These are phyloP conservation scores for Chlamydomonas reinhardtii DNA, from an alignment of 163 green algal genomes.

Conservation along the genomic window DNA sequence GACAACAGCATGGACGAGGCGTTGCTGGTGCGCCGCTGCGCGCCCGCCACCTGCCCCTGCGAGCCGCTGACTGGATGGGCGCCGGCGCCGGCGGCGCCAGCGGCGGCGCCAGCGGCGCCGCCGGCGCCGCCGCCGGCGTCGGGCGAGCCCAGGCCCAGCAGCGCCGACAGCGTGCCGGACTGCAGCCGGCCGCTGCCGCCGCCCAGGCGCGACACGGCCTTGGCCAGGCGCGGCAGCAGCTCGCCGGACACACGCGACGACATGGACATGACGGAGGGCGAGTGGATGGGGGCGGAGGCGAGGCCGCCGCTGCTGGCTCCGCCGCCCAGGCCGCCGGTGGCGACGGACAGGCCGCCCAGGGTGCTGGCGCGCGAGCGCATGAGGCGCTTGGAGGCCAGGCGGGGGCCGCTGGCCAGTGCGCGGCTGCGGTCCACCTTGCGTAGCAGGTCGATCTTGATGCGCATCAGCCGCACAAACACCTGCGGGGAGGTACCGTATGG, in stretches of 20 bases:
- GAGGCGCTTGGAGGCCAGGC: background rate
- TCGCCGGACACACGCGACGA: background rate
- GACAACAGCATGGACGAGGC: background rate
- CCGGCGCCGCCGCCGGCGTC: no score
- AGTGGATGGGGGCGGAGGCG: background rate
- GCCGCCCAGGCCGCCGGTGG: background rate
- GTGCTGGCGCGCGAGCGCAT: background rate
- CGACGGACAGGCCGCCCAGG: no score
- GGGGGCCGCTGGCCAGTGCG: background rate
- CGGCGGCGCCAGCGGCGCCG: no score
- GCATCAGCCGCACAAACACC: constrained; percentile 49
- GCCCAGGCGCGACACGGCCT: background rate
- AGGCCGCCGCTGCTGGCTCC: background rate
- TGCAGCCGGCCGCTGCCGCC: background rate
- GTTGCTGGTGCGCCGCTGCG: background rate
- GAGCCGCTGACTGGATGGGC: no score
- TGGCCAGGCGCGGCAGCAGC: background rate
- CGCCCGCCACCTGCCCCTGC: no score
- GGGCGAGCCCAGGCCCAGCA: background rate
- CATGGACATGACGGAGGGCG: background rate
- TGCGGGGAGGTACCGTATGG: background rate
- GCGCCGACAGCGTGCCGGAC: no score
- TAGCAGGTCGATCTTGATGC: constrained; percentile 38
- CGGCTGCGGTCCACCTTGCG: background rate
- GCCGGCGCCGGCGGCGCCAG: no score